Conservation (phyloP, 2,329 filamentous ascomycete species). For the Monosporascus sp. region DNA sequence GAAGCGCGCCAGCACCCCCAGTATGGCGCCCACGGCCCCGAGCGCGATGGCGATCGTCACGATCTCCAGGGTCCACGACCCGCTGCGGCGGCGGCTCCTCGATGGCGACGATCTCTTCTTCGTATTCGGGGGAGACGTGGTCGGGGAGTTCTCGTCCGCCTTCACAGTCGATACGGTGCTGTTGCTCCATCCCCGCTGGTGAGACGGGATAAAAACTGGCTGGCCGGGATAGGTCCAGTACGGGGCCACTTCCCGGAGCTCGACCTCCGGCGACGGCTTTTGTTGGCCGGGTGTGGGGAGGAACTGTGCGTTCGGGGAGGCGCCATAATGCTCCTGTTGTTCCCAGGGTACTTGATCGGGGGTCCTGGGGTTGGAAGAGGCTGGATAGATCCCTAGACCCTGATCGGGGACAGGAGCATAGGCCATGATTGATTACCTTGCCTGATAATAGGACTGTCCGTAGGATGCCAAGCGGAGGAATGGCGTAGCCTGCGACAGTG, state of each 20-base stretch:
- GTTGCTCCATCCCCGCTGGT: constrained; percentile 17
- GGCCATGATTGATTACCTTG: not conserved
- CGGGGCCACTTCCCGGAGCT: constrained; percentile 4
- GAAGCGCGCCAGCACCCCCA: constrained; percentile 25
- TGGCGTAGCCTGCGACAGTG: not conserved
- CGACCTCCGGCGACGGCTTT: constrained; percentile 2
- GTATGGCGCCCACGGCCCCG: constrained; percentile 21
- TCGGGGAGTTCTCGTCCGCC: constrained; percentile 1
- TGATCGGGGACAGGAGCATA: constrained; percentile 2
- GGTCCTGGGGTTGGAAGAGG: not conserved
- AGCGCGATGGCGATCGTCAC: constrained; percentile 20
- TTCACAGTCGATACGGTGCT: constrained; percentile 12
- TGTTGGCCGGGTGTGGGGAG: not conserved
- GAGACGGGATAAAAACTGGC: constrained; percentile 4
- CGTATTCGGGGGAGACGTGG: not conserved
- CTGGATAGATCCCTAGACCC: not conserved
- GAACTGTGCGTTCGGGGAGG: constrained; percentile 2
- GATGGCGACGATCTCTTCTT: constrained; percentile 1
- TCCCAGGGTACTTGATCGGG: not conserved
- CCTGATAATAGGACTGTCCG: not conserved
- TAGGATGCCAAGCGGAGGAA: not conserved
- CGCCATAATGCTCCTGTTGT: constrained; percentile 2
- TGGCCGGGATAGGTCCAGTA: constrained; percentile 5
- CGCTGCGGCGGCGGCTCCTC: not conserved
- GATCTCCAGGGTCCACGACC: constrained; percentile 24